Evolutionary conservation across 352 stramenopile genomes (phyloP), one percentile per base, ranked within the genome.

Genomic region (Aphanomyces cochlioides): DNA sequence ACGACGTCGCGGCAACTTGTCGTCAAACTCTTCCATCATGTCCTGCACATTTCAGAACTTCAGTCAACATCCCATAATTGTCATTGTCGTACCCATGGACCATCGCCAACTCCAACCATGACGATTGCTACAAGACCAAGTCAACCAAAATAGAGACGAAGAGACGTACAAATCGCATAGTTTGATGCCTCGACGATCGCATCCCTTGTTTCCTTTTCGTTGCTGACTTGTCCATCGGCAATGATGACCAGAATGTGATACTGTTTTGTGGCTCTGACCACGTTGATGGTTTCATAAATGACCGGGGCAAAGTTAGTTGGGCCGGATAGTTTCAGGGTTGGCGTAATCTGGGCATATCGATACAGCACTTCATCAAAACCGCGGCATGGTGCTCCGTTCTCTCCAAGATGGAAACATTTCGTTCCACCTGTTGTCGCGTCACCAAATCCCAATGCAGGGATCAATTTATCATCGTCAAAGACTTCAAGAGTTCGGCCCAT

Each of bases 201-300:
- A 38, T 83, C 73, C 2, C 76, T 59, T 3, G 83, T 92, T 19
- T 90, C 84, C 21, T 83, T 84, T 45, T 89, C 75, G 56, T 76
- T 87, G 8, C 77, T 88, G 37, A 92, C 82, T 57, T 92, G 82
- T 0, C 84, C 84, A 40, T 92, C 78, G 72, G 83, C 82, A 45
- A 92, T 81, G 64, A 93, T 92, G 47, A 93, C 77, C 37, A 93
- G 69, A 58, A 93, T 91, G 72, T 93, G 86, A 67, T 91, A 92
- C 47, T 67, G 60, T 15, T 13, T 8, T 41, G 60, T 67, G n/a
- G 19, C 3, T 17, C 28, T 3, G 17, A 67, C 60, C 13, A 67
- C 54, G 15, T 41, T 17, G 48, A 90, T 87, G 3, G 85, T 74
- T 63, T 90, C 66, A 4, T 75, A 54, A 73, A 93, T 90, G 43